Evolutionary conservation across 768 basidiomycete genomes (phyloP), one percentile per base, ranked within the genome.

Genomic region (Tulasnella sp.): DNA sequence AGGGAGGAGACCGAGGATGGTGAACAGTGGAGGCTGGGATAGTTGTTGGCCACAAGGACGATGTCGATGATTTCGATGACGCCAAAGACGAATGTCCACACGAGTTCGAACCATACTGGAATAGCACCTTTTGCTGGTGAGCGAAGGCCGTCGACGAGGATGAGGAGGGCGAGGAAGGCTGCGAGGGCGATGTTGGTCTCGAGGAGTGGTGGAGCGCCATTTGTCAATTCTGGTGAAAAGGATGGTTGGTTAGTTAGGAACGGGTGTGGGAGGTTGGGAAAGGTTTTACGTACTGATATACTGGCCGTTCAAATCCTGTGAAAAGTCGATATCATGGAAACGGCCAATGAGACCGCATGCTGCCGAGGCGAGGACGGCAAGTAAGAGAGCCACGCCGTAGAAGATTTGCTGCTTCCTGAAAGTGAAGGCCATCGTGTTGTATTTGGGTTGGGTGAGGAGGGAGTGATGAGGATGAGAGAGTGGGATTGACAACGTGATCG

Each of bases 111-210:
- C 79, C 79, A 67, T 74, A 77, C 31, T 19, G 77, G 64, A 49
- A 76, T 39, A n/a, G 75, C 36, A 67, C 67, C 19, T 72, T 79
- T 34, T 64, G 58, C 7, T 17, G 58, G 58, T 34, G 58, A 64
- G 70, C 79, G 76, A 72, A 79, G 77, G 79, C 79, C 78, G 67
- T 76, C 75, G 64, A 67, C 25, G 42, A 76, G 68, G 75, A 67
- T 42, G 75, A 76, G 75, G 12, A 49, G 78, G 17, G 73, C 75
- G 76, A 77, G 45, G 29, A 77, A 78, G 77, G 54, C 75, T 45
- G 70, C 76, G 72, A 77, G 78, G 68, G 52, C 69, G 31, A 69
- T 22, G 67, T 76, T 76, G 67, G 75, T 69, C 14, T 67, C 36
- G 22, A 69, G n/a, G 42, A 38, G 38, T n/a, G 67, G 39, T 3